These are phyloP conservation scores for Colletotrichum sp. DNA, from an alignment of 2,329 filamentous ascomycete species.

Conservation along the genomic window DNA sequence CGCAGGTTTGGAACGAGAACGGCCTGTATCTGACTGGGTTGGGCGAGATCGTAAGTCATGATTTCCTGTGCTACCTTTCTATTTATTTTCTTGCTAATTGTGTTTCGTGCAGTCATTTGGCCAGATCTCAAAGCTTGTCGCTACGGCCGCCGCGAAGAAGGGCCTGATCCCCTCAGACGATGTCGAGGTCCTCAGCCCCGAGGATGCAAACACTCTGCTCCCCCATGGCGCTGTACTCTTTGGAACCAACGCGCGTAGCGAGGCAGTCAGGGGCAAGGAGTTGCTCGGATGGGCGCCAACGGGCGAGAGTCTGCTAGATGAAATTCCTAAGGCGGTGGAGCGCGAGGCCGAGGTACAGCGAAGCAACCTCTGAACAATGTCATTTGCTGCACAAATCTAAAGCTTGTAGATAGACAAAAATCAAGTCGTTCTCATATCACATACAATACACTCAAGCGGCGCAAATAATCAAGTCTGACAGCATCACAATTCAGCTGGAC, in stretches of 20 bases:
- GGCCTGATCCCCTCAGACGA: slow-evolving; percentile 27
- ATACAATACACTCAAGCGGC: neutral
- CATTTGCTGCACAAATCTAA: neutral
- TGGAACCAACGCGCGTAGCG: slow-evolving; percentile 62
- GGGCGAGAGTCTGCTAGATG: slow-evolving; percentile 51
- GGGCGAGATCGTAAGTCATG: slow-evolving; percentile 29
- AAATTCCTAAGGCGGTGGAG: slow-evolving; percentile 32
- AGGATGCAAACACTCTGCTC: slow-evolving; percentile 49
- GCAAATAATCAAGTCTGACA: neutral
- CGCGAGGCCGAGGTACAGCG: slow-evolving; percentile 23
- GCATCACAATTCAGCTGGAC: neutral
- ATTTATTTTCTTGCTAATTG: neutral
- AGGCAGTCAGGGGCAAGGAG: slow-evolving; percentile 54
- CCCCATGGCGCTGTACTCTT: slow-evolving; percentile 53
- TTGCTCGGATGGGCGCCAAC: slow-evolving; percentile 60
- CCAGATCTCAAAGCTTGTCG: slow-evolving; percentile 34
- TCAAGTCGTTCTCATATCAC: accelerated
- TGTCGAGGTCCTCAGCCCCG: slow-evolving; percentile 34
- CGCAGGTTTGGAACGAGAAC: slow-evolving; percentile 39
- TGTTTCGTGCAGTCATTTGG: slow-evolving; percentile 27
- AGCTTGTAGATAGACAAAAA: neutral
- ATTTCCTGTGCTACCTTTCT: neutral
- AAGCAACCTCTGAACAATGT: neutral
- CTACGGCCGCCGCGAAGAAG: slow-evolving; percentile 28
- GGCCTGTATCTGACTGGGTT: slow-evolving; percentile 40